Conservation (phyloP, 306 rosid species). For the Cucurbita ficifolia region DNA sequence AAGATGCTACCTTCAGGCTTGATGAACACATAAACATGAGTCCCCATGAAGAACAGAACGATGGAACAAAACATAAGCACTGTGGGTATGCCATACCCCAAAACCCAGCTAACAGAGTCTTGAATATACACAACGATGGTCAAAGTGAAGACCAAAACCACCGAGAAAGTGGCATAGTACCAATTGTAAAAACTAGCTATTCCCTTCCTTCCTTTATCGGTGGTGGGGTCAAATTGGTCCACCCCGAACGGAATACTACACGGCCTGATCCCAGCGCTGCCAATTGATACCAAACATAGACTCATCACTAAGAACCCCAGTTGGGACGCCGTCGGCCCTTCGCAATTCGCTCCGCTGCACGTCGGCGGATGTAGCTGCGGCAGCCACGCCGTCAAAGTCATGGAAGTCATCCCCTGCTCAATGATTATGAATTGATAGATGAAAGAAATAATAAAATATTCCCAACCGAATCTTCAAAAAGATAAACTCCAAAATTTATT, state of each 20-base stretch:
- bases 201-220: conserved; percentile 47
- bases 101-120: conserved; percentile 62
- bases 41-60: conserved; percentile 34
- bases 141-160: conserved; percentile 27
- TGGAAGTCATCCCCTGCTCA: conserved; percentile 17
- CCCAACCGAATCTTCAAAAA: too few relatives aligned
- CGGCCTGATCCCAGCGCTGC: conserved; percentile 63
- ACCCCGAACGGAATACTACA: conserved; percentile 79
- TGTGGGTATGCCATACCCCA: conserved; percentile 63
- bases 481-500: too few relatives aligned
- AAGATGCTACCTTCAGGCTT: conserved; percentile 52
- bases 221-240: conserved; percentile 58
- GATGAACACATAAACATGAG: conserved; percentile 23
- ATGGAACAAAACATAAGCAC: conserved; percentile 36
- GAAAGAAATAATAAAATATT: too few relatives aligned
- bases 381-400: conserved; percentile 56
- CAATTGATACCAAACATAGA: conserved; percentile 34
- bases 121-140: conserved; percentile 55
- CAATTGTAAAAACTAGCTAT: conserved; percentile 53
- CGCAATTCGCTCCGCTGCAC: conserved; percentile 31
- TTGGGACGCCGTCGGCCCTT: conserved; percentile 16
- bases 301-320: conserved; percentile 31
- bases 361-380: conserved; percentile 46
- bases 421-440: too few relatives aligned
- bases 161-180: conserved; percentile 34